Evolutionary conservation across 2,329 filamentous ascomycete species (phyloP).

Genomic region (Chrysosporium queenslandicum): DNA sequence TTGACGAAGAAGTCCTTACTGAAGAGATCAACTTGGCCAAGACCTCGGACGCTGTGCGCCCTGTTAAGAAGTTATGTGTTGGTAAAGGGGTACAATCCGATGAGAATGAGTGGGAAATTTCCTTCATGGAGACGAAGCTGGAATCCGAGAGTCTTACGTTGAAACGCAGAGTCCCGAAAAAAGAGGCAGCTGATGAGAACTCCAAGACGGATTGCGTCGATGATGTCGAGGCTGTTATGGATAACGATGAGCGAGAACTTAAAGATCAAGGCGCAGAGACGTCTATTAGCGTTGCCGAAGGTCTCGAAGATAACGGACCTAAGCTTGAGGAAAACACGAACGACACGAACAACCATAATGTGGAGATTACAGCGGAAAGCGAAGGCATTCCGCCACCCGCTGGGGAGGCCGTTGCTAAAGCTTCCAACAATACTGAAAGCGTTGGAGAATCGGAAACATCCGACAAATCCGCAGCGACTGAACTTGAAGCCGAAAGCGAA

Average conservation of each 20-base stretch:
- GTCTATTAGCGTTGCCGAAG: background rate
- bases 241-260: background rate
- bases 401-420: background rate
- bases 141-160: slow-evolving; percentile 22
- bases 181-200: background rate
- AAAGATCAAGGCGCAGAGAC: background rate
- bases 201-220: slow-evolving; percentile 7
- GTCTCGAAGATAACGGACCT: background rate
- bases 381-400: background rate
- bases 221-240: background rate
- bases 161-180: background rate
- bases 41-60: slow-evolving; percentile 24
- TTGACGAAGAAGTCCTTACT: slow-evolving; percentile 19
- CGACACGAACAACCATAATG: background rate
- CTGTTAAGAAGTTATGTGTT: slow-evolving; percentile 31
- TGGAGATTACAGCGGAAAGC: background rate
- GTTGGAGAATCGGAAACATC: too few relatives aligned
- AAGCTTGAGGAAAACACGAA: background rate
- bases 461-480: too few relatives aligned
- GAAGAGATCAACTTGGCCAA: slow-evolving; percentile 29
- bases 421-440: too few relatives aligned
- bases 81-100: slow-evolving; percentile 10
- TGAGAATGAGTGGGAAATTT: slow-evolving; percentile 22
- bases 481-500: background rate
- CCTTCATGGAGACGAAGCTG: slow-evolving; percentile 36